Evolutionary conservation across 2,329 filamentous ascomycete species (phyloP), one percentile per base, ranked within the genome.

Genomic region (Colletotrichum aenigma): DNA sequence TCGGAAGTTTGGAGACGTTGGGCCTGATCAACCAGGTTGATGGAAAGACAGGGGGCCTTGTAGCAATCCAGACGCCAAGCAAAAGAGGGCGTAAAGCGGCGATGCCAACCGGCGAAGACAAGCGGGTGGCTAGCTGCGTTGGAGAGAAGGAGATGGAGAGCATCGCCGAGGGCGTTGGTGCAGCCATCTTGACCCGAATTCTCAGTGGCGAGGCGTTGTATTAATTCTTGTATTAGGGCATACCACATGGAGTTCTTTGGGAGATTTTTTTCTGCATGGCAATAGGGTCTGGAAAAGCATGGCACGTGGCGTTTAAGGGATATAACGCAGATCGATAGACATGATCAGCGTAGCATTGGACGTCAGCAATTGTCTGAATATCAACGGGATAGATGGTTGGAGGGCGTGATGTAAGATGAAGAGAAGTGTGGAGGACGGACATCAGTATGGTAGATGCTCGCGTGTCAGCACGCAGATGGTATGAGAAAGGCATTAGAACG

Each of bases 1-100:
- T 98, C 24, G 93, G 94, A 43, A 97, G 95, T 79, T 86, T 99
- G 68, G 97, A 99, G 86, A 97, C 96, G 0, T 86, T 98, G 62
- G 96, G 95, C 3, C 87, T 98, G 26, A 89, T 98, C 7, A 93
- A 83, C 84, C 93, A 85, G 81, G 94, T 86, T 82, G 95, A 90
- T 87, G 94, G 87, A 79, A 95, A 91, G 87, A 93, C 87, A 66
- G 94, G 91, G 61, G 94, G 90, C 78, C 93, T 94, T 81, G 85
- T 91, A 58, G 86, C 87, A 80, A 82, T 91, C 36, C 91, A 93
- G 77, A 95, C 94, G 10, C 94, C 95, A 2, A 94, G 93, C 78
- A 94, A 93, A 81, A 92, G 92, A 70, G 90, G 91, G 2, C 89
- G 92, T 78, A 91, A 91, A 79, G 84, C 87, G 26, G 86, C 84